Evolutionary conservation across 2,329 filamentous ascomycete genomes (phyloP), one percentile per base, ranked within the genome.

Genomic region (Alternaria dauci): DNA sequence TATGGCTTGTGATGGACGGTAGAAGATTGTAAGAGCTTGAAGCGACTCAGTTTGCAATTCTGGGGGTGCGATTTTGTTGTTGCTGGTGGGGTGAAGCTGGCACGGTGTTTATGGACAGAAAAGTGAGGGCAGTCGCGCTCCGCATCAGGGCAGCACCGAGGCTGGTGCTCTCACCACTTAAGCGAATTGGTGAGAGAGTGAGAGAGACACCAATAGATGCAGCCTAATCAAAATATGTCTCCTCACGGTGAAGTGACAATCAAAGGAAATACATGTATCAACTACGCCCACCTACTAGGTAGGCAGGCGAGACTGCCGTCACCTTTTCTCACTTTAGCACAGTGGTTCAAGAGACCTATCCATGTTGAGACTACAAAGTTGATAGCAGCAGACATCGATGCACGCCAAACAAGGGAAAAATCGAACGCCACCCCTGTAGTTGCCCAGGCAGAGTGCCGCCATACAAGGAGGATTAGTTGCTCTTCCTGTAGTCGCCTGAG

Each of bases 91-190:
- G 38, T 58, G 44, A 38, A 54, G 52, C 36, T 42, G 4, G 14
- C 16, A 23, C 25, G 1, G 34, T 47, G 28, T 48, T 46, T 44
- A 44, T 55, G 38, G 32, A 46, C 30, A 4, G 46, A 30, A n/a
- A 12, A 11, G n/a, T 34, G 34, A 41, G 43, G 55, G 61, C 50
- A 58, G 46, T 46, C 20, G 41, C 32, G 26, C 36, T 44, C 39
- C 36, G 23, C 25, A 20, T n/a, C 8, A n/a, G 43, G n/a, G n/a
- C 32, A 55, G 50, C 36, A 39, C 23, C 41, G n/a, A 47, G 34
- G 53, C 39, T 59, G 28, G 34, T 28, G 36, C 44, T 23, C 44
- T 53, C 39, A 12, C 51, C 32, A 26, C 52, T 34, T 4, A 36
- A 42, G 4, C 30, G 9, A 23, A 4, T 8, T 5, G 43, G 23